These are phyloP conservation scores for Dryas drummondii DNA, from an alignment of 306 rosid genomes.

Conservation along the genomic window DNA sequence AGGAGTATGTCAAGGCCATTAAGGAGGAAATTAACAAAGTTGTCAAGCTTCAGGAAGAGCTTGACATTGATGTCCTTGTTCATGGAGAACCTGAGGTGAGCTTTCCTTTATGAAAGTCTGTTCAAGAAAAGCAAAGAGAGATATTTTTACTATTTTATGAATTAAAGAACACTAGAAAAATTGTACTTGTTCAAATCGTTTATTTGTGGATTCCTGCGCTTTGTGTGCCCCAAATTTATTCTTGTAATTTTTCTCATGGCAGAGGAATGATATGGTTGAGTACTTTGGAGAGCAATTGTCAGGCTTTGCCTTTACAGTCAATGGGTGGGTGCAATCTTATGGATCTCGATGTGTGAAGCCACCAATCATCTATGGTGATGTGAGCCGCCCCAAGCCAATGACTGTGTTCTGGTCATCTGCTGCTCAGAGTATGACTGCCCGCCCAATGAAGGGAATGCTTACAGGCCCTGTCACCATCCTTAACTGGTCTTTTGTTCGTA, in stretches of 20 bases:
- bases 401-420: constrained; percentile 54
- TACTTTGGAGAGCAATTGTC: constrained; percentile 85
- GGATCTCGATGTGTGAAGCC: constrained; percentile 98
- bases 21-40: constrained; percentile 73
- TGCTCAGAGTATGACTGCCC: constrained; percentile 51
- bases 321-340: constrained; percentile 96
- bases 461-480: constrained; percentile 97
- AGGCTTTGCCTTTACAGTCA: constrained; percentile 82
- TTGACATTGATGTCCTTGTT: constrained; percentile 89
- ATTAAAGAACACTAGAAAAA: no score
- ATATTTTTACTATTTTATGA: background rate
- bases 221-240: constrained; percentile 22
- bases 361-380: constrained; percentile 94
- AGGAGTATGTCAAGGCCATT: constrained; percentile 65
- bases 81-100: constrained; percentile 96
- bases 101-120: constrained; percentile 9
- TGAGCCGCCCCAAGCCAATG: constrained; percentile 94
- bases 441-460: constrained; percentile 99
- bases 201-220: background rate
- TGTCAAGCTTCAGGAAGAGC: constrained; percentile 84
- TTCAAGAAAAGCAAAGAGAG: constrained; percentile 4
- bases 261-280: constrained; percentile 97
- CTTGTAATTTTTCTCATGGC: constrained; percentile 31
- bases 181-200: background rate
- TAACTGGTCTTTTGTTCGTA: constrained; percentile 91